Conservation (phyloP, 1,139 yeast genomes). For the Scheffersomyces segobiensis region DNA sequence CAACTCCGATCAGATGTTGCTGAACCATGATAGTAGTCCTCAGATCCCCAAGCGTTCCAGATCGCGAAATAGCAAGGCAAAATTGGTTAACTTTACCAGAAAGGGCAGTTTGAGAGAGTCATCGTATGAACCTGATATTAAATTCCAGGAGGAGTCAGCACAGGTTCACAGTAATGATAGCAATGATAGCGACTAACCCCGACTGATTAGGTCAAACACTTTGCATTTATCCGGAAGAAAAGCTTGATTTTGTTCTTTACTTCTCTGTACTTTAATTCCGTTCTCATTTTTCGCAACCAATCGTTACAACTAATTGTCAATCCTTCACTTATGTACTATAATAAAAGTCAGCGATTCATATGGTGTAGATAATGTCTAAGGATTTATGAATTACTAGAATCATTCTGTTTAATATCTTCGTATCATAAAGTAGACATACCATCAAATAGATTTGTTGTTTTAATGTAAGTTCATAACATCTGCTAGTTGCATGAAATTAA, state of each 20-base stretch:
- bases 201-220: neutral
- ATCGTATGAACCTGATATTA: constrained; percentile 30
- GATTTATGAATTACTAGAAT: neutral
- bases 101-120: constrained; percentile 48
- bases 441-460: too few species aligned
- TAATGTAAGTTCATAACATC: neutral
- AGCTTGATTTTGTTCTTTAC: neutral
- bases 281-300: neutral
- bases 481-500: too few species aligned
- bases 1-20: constrained; percentile 6
- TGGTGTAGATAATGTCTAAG: neutral
- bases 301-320: neutral
- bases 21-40: constrained; percentile 6
- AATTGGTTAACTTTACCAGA: constrained; percentile 55
- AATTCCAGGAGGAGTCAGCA: constrained; percentile 35
- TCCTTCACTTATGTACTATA: neutral
- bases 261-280: constrained; percentile 1
- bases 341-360: constrained; percentile 1
- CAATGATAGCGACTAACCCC: constrained; percentile 31
- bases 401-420: neutral
- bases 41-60: neutral
- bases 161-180: constrained; percentile 38
- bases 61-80: constrained; percentile 29
- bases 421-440: too few species aligned
- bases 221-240: neutral